Conservation (phyloP, 306 rosid species). For the Casuarina cunninghamiana region DNA sequence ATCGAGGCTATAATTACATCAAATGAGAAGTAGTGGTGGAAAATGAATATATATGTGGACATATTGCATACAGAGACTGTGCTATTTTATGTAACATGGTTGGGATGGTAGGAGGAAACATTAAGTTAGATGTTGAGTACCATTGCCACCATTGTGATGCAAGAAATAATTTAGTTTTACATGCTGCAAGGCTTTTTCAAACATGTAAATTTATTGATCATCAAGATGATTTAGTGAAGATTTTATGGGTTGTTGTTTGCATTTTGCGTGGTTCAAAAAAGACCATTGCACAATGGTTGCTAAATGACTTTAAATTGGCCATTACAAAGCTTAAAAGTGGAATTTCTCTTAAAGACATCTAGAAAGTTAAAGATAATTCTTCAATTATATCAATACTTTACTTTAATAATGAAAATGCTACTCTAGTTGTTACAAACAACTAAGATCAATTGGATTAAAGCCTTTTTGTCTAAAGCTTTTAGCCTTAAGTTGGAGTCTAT, state of each 20-base stretch:
- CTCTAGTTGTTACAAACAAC: too few species aligned
- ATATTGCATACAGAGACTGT: slow-evolving; percentile 74
- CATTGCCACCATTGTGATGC: slow-evolving; percentile 84
- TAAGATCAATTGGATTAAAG: too few species aligned
- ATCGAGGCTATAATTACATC: slow-evolving; percentile 66
- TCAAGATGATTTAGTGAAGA: slow-evolving; percentile 53
- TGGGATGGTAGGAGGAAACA: slow-evolving; percentile 68
- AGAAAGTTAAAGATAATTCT: too few species aligned
- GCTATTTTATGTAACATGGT: slow-evolving; percentile 65
- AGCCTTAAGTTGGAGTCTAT: too few species aligned
- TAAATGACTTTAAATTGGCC: slow-evolving; percentile 47
- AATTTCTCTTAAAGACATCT: too few species aligned
- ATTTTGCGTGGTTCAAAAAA: slow-evolving; percentile 69
- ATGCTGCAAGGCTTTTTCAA: slow-evolving; percentile 49
- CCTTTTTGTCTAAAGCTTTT: too few species aligned
- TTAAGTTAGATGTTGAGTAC: slow-evolving; percentile 71
- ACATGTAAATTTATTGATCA: slow-evolving; percentile 50
- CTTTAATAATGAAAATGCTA: too few species aligned
- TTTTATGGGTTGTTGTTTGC: slow-evolving; percentile 58
- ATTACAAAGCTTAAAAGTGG: slow-evolving; percentile 34
- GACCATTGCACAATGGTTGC: slow-evolving; percentile 47
- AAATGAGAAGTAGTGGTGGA: slow-evolving; percentile 46
- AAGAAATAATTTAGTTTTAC: slow-evolving; percentile 63
- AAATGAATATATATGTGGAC: slow-evolving; percentile 62
- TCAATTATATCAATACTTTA: too few species aligned